Base-by-base conservation (phyloP, 345 rosid species). In the Eucalyptus globulus region DNA sequence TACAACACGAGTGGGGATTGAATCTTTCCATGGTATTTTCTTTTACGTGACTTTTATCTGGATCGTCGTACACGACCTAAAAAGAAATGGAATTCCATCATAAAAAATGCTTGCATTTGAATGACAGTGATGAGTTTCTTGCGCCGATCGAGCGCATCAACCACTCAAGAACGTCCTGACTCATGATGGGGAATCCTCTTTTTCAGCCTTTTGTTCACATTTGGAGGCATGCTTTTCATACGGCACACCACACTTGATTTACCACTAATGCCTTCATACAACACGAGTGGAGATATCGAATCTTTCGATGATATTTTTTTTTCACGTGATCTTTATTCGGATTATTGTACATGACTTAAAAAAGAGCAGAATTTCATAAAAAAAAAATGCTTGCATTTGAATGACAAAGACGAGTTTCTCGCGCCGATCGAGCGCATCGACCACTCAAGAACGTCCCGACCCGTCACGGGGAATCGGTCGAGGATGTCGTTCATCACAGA, bases 401-500 rank as follows among this genome's bases (percentile, higher is more conserved):
- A 67, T 5, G 80, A 31, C 11, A 31, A 0, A 15, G 24, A 69
- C 13, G 21, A 76, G 83, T 26, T 76, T 22, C 27, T 37, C 5
- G 6, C 1, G 2, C 43, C 0, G 7, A 76, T 76, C 14, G 15
- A 76, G 27, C 8, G 0, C 9, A 21, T 40, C 4, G 2, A 21
- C 5, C 6, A 3, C 24, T 37, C 14, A 1, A 76, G 83, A 37
- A 40, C 43, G 29, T 76, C 83, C 24, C 15, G 27, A 37, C 8
- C 45, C 47, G 27, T 76, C 14, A 40, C 27, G 27, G 47, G 47
- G 45, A 40, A 11, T 76, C 26, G 29, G 27, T 21, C 9, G 45
- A 40, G 9, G 14, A 76, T 76, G 83, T 40, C 27, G 43, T 76
- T 11, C 83, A 40, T 76, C 13, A 11, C 83, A 76, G 43, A 40